Evolutionary conservation across 768 basidiomycete species (phyloP).

Genomic region (Suillus placidus): DNA sequence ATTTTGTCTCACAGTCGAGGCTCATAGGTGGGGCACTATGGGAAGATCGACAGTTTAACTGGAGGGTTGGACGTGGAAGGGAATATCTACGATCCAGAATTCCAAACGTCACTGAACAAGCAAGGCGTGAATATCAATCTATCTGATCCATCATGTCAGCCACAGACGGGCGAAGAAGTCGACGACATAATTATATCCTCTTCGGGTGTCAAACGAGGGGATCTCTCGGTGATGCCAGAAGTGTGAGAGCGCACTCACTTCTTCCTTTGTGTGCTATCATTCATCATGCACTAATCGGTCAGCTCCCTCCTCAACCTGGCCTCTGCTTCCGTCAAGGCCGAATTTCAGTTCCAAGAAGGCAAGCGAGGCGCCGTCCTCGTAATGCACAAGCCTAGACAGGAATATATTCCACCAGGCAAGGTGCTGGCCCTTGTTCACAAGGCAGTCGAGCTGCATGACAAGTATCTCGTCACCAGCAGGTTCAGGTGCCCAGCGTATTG

Average conservation of each 20-base stretch:
- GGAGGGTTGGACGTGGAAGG: constrained; percentile 35
- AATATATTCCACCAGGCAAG: constrained; percentile 23
- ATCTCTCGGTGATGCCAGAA: constrained; percentile 18
- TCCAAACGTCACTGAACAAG: constrained; percentile 20
- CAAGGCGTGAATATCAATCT: constrained; percentile 9
- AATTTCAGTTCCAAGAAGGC: constrained; percentile 37
- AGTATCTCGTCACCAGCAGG: constrained; percentile 35
- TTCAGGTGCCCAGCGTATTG: constrained; percentile 37
- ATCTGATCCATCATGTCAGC: constrained; percentile 15
- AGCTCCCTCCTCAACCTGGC: constrained; percentile 28
- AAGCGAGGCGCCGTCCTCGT: constrained; percentile 38
- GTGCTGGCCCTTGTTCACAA: constrained; percentile 29
- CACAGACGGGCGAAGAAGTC: constrained; percentile 19
- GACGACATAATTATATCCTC: constrained; percentile 28
- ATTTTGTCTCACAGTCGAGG: background rate
- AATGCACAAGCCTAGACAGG: constrained; percentile 33
- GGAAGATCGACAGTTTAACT: constrained; percentile 29
- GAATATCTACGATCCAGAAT: constrained; percentile 33
- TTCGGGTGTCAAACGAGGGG: constrained; percentile 20
- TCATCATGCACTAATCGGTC: background rate
- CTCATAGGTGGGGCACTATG: constrained; percentile 39
- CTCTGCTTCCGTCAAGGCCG: constrained; percentile 34
- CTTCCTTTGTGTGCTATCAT: background rate
- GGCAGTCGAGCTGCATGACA: constrained; percentile 30
- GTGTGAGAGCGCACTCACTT: constrained; percentile 21